Percentiles rank a stretch among this genome's conserved stretches.
Conservation (phyloP, 495 filamentous ascomycete genomes). For the Aspergillus kassunensis region DNA sequence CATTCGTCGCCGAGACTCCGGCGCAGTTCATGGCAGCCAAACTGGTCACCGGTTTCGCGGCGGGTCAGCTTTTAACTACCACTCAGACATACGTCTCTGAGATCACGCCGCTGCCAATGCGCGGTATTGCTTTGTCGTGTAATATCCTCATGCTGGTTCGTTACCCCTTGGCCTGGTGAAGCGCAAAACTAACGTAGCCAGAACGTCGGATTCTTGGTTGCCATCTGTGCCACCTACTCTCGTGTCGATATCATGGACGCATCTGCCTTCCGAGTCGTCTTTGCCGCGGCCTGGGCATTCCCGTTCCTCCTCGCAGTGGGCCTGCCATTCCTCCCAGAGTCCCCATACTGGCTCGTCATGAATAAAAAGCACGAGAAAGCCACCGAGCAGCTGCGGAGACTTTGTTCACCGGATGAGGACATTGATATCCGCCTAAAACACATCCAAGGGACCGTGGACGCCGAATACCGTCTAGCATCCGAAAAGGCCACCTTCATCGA, state of each 20-base stretch:
- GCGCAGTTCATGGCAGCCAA: constrained; percentile 26
- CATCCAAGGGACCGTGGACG: not conserved
- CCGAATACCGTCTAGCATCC: not conserved
- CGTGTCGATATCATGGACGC: constrained; percentile 10
- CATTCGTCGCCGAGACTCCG: constrained; percentile 14
- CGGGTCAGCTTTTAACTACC: constrained; percentile 19
- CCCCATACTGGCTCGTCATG: constrained; percentile 14
- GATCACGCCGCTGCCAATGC: constrained; percentile 20
- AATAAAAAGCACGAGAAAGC: constrained; percentile 9
- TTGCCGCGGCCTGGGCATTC: constrained; percentile 16
- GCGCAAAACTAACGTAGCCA: not conserved
- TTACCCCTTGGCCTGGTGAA: not conserved
- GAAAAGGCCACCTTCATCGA: constrained; percentile 16
- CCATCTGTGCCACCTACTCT: constrained; percentile 11
- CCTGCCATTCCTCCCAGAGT: constrained; percentile 5
- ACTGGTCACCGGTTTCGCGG: constrained; percentile 20
- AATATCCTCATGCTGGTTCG: constrained; percentile 18
- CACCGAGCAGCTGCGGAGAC: not conserved
- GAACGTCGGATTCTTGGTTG: constrained; percentile 18
- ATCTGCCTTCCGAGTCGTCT: constrained; percentile 13
- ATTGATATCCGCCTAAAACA: not conserved
- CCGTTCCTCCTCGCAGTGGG: constrained; percentile 7
- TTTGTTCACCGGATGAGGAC: not conserved
- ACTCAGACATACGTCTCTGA: constrained; percentile 29
- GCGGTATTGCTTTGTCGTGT: constrained; percentile 20